A percentile compares a stretch with the other conserved stretches of the same genome.
Conservation (phyloP, 2,329 filamentous ascomycete species). For the Fusarium chuoi region DNA sequence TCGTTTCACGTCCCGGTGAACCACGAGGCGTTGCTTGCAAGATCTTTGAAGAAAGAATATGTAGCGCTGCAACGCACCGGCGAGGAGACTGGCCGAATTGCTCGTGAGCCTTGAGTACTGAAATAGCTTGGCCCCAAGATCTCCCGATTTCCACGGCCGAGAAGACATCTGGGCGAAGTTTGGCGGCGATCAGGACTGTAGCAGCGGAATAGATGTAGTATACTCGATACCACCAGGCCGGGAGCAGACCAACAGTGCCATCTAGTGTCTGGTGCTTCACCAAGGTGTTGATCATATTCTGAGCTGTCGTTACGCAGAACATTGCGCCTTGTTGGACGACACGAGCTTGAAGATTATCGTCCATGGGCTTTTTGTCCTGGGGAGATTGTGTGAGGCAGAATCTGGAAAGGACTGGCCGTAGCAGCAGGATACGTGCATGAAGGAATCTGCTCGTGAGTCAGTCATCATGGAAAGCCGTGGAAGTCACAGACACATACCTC, state of each 20-base stretch:
- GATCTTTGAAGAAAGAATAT: conserved; percentile 50
- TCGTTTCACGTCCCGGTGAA: neutral
- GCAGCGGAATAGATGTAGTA: conserved; percentile 53
- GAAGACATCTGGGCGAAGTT: conserved; percentile 48
- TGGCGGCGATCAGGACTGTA: conserved; percentile 50
- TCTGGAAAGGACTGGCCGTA: conserved; percentile 47
- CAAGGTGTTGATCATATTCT: conserved; percentile 47
- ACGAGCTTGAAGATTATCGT: conserved; percentile 41
- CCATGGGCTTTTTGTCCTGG: conserved; percentile 2
- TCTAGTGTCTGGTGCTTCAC: conserved; percentile 46
- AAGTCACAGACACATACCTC: conserved; percentile 36
- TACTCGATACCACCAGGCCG: conserved; percentile 54
- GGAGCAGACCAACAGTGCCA: conserved; percentile 48
- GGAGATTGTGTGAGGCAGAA: conserved; percentile 46
- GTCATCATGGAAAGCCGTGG: neutral
- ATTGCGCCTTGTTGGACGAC: conserved; percentile 48
- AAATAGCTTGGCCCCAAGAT: conserved; percentile 49
- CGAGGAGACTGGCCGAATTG: conserved; percentile 48
- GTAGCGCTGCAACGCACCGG: conserved; percentile 48
- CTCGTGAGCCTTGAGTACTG: conserved; percentile 48
- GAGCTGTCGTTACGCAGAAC: conserved; percentile 49
- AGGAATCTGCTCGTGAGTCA: conserved; percentile 40
- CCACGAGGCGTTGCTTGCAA: conserved; percentile 34
- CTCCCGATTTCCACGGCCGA: conserved; percentile 38
- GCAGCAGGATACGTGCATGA: conserved; percentile 49